Base-by-base conservation (phyloP, 805 yeast genomes). In the Wickerhamomyces hampshirensis region DNA sequence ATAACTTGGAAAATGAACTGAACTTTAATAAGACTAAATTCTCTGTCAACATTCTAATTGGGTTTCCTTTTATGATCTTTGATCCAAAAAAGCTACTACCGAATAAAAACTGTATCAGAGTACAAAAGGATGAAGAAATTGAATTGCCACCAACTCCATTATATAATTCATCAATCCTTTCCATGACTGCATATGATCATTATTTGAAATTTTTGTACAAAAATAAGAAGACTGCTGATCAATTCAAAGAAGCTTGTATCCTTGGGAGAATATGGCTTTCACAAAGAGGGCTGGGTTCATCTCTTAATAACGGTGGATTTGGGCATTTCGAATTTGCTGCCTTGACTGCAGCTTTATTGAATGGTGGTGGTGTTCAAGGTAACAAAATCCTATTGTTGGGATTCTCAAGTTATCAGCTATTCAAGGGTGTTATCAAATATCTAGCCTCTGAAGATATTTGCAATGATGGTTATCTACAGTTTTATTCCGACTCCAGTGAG, bases 311-410 rank as follows among this genome's bases (percentile, higher is more conserved):
- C 29, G 84, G 85, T 23, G 98, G 98, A 0, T 91, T 93, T 59
- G 98, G 98, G 10, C 84, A 82, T 49, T 87, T 87, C 57, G 98
- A 93, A 62, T 88, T 88, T 58, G 80, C 88, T 21, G 63, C 82
- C 26, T 59, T 91, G 34, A 76, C 87, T 79, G 80, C 95, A 28
- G 83, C 88, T 1, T 63, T 93, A 36, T 65, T 93, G 29, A 77
- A 80, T 43, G 96, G 96, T 49, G 94, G 94, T 48, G 89, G 91
- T 40, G 59, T 65, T 6, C 70, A 68, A 46, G 93, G 94, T 11
- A 82, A 80, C 50, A 83, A 79, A 51, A 80, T 87, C 17, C 66
- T 93, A 37, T 59, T 88, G 26, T 82, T 80, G 48, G 98, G 98
- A 1, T 91, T 84, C 58, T 87, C 96, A 4, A 82, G 94, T 16